phyloP scores from a whole-genome alignment of 1,139 yeast genomes.

The Wickerhamomyces sp. region DNA sequence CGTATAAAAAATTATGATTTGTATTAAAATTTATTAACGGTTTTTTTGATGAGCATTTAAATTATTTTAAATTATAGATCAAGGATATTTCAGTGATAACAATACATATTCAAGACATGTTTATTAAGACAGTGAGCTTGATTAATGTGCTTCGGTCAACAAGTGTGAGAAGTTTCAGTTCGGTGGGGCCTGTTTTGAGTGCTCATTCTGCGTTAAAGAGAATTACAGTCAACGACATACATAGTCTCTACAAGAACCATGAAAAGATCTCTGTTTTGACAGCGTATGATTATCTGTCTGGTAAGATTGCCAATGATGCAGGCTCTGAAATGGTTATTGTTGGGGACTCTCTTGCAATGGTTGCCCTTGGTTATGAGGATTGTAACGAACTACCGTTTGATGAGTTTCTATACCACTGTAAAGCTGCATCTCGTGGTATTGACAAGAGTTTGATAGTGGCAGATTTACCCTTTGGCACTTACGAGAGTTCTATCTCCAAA shows the following conservation, averaged over 20 bases:
- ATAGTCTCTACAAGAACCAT: slow-evolving; percentile 34
- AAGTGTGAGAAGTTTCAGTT: neutral
- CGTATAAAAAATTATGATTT: neutral
- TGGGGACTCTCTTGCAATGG: slow-evolving; percentile 95
- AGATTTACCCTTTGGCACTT: slow-evolving; percentile 87
- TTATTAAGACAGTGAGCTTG: neutral
- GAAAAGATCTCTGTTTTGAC: slow-evolving; percentile 74
- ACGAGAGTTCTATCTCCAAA: slow-evolving; percentile 59
- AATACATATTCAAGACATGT: too few species aligned
- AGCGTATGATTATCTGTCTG: slow-evolving; percentile 84
- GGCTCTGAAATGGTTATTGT: slow-evolving; percentile 68
- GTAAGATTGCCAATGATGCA: slow-evolving; percentile 63
- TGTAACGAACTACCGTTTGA: slow-evolving; percentile 73
- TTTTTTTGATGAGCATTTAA: neutral
- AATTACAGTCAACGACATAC: slow-evolving; percentile 40
- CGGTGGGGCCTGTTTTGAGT: neutral
- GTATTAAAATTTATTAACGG: neutral
- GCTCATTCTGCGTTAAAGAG: slow-evolving; percentile 20
- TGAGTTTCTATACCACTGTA: slow-evolving; percentile 67
- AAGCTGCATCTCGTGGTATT: slow-evolving; percentile 73
- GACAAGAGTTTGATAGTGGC: slow-evolving; percentile 66
- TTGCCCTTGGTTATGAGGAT: slow-evolving; percentile 74
- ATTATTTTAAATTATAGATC: too few species aligned
- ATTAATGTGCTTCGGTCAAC: neutral
- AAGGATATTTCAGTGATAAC: too few species aligned